Base-by-base conservation (phyloP, 1,284 basidiomycete genomes). In the Abortiporus biennis region DNA sequence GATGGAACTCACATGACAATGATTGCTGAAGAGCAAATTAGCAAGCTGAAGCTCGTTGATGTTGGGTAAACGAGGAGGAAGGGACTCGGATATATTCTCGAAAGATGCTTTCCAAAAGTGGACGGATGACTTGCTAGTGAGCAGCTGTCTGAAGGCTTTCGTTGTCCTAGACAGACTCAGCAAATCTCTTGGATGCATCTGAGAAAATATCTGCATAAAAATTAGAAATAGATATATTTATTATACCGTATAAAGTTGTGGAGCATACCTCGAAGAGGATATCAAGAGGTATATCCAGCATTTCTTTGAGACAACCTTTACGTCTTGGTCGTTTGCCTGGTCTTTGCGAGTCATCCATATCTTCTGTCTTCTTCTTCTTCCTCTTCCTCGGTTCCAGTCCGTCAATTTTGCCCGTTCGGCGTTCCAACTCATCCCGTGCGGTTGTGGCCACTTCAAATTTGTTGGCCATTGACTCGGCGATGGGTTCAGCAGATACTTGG, bases 171-270 rank as follows among this genome's bases (percentile, higher is more conserved):
- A 38, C 16, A 53, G 47, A 20, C 40, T 30, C 4, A 53, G 38
- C 9, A 53, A 34, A 32, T 53, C 51, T n/a, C 41, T 16, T 19
- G 51, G 51, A n/a, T 45, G 33, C 22, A 53, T 30, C 17, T 47
- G 37, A 4, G 27, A 9, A 16, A 37, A 43, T n/a, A 49, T 35
- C 47, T 49, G 11, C 20, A 16, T 9, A 12, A 20, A 8, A 37
- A n/a, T n/a, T 12, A 8, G 23, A 5, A 37, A 6, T 5, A 37
- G 5, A 22, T 19, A 9, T 9, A n/a, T n/a, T 9, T n/a, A n/a
- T 29, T 29, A 8, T 8, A 29, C 8, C 23, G 36, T 5, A 9
- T 6, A 8, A 24, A 9, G 37, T 23, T 21, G 20, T 21, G n/a
- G 17, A 9, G 17, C 11, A 16, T 8, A 22, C n/a, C 17, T 20